Evolutionary conservation across 176 grass and related monocot species (phyloP), one percentile per base, ranked within the genome.

Genomic region (Poa pratensis): DNA sequence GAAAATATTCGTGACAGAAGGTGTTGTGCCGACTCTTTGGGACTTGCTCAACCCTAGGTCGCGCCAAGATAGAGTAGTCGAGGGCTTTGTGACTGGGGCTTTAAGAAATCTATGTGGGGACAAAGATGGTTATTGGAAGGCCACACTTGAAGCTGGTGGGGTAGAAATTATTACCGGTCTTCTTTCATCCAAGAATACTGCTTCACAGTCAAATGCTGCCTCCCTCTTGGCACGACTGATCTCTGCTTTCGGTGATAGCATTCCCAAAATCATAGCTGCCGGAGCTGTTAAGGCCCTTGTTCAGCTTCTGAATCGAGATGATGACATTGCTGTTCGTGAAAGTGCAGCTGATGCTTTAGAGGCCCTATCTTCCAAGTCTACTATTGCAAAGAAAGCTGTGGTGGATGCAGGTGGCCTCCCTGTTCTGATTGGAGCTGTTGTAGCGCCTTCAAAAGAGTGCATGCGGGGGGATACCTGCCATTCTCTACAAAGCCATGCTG

Each of bases 1-100:
- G 86, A 95, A 95, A 93, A 98, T 98, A 89, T 98, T 98, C 87
- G 93, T 95, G 39, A 98, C 93, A 26, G 96, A 98, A 87, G 93
- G 87, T 68, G 96, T 98, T 15, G 93, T 98, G 40, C 96, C 93
- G 1, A 98, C 93, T 74, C 78, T 98, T 3, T 98, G 96, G 96
- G 87, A 92, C 66, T 73, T 95, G 85, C 91, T 98, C 34, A 98
- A 90, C 76, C 76, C 93, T 66, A 90, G 70, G 66, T 87, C 76
- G 55, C 77, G 63, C 52, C 96, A 98, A 88, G 91, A 94, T 73
- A 89, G 42, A 81, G 87, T 93, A 76, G 96, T 98, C 53, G 93
- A 98, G 81, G 93, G 96, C 9, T 98, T 90, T 94, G 88, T 98
- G 61, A 98, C 91, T 78, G 96, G 96, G 37, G 89, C 96, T 51